Conservation (phyloP, 2,329 filamentous ascomycete species). For the Thielaviopsis ethacetica region DNA sequence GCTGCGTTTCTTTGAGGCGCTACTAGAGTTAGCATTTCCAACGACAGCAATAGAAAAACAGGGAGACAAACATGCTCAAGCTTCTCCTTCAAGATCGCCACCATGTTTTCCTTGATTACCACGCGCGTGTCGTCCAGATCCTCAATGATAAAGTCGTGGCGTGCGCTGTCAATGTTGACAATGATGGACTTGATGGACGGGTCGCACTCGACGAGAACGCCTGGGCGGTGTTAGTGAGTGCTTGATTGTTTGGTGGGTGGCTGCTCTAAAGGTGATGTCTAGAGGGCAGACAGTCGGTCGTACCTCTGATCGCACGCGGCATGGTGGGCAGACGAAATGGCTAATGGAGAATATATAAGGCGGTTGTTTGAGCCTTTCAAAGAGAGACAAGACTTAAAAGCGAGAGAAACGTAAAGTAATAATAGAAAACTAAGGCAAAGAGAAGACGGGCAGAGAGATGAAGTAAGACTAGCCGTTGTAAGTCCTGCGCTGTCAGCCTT, state of each 20-base stretch:
- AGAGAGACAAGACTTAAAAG: too few relatives aligned
- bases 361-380: too few relatives aligned
- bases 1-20: slow-evolving; percentile 36
- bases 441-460: not conserved
- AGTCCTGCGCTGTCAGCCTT: too few relatives aligned
- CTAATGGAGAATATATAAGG: too few relatives aligned
- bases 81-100: slow-evolving; percentile 47
- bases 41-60: not conserved
- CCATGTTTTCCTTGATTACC: slow-evolving; percentile 59
- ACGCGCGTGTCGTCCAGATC: slow-evolving; percentile 64
- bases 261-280: not conserved
- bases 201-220: slow-evolving; percentile 65
- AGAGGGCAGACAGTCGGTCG: slow-evolving; percentile 5
- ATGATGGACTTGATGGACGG: slow-evolving; percentile 81
- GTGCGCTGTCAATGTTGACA: slow-evolving; percentile 53
- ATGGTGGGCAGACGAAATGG: slow-evolving; percentile 20
- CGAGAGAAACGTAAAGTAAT: too few relatives aligned
- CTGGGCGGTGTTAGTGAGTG: slow-evolving; percentile 21
- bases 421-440: not conserved
- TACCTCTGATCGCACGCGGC: slow-evolving; percentile 42
- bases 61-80: slow-evolving; percentile 43
- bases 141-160: slow-evolving; percentile 62
- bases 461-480: not conserved
- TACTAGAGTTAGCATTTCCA: slow-evolving; percentile 14
- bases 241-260: slow-evolving; percentile 9